Evolutionary conservation across 2,329 filamentous ascomycete genomes (phyloP).

Genomic region (Aspergillus calidoustus): DNA sequence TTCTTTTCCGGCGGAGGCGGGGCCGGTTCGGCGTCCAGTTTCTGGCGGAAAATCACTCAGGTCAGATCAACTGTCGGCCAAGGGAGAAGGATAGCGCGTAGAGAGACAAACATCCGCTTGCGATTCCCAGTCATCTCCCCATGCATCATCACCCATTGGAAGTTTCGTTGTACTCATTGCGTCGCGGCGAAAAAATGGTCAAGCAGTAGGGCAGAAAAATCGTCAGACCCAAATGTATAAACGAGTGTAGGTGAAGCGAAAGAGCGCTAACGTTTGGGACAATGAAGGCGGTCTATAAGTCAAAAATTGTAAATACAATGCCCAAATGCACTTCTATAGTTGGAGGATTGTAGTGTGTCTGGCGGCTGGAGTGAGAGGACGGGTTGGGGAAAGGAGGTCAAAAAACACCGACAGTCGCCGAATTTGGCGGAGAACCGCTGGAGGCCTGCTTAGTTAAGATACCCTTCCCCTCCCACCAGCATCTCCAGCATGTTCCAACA

Average conservation of each 20-base stretch:
- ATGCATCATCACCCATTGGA: constrained; percentile 69
- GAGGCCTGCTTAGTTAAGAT: constrained; percentile 20
- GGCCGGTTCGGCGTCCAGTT: constrained; percentile 45
- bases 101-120: constrained; percentile 67
- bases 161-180: constrained; percentile 52
- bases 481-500: neutral
- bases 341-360: neutral
- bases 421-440: constrained; percentile 13
- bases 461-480: constrained; percentile 2
- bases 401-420: constrained; percentile 4
- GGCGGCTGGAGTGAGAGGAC: constrained; percentile 1
- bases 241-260: neutral
- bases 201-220: constrained; percentile 15
- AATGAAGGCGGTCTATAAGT: neutral
- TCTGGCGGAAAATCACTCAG: constrained; percentile 33
- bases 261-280: neutral
- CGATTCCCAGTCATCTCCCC: constrained; percentile 90
- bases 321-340: constrained; percentile 2
- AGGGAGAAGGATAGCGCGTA: neutral
- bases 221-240: constrained; percentile 10
- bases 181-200: constrained; percentile 5
- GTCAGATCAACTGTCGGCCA: constrained; percentile 4
- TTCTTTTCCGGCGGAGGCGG: constrained; percentile 49
- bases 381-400: constrained; percentile 5
- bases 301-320: constrained; percentile 8